These are phyloP conservation scores for Erigeron philadelphicus DNA, from an alignment of 140 eudicot species.

Conservation along the genomic window DNA sequence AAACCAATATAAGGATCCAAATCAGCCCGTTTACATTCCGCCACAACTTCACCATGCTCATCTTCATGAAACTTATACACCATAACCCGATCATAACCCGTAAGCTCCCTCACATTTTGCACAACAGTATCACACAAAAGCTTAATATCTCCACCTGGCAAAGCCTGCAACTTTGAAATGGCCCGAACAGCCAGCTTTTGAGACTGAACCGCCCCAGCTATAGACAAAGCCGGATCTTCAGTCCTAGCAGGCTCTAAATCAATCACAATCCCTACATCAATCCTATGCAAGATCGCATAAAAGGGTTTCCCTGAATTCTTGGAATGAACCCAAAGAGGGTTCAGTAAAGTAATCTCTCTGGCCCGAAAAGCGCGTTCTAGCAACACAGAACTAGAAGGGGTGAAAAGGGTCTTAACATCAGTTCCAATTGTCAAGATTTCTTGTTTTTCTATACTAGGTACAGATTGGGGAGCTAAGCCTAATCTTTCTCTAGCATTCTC, in stretches of 20 bases:
- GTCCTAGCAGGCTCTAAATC: conserved; percentile 79
- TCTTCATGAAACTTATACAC: conserved; percentile 90
- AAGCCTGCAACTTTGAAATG: conserved; percentile 65
- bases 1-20: conserved; percentile 80
- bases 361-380: conserved; percentile 68
- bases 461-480: conserved; percentile 61
- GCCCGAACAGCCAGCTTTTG: conserved; percentile 85
- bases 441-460: conserved; percentile 47
- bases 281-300: conserved; percentile 79
- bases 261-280: conserved; percentile 82
- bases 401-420: conserved; percentile 62
- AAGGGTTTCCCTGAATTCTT: conserved; percentile 69
- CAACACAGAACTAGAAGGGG: conserved; percentile 43
- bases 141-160: conserved; percentile 69
- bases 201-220: conserved; percentile 83
- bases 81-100: conserved; percentile 91
- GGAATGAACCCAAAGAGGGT: conserved; percentile 79
- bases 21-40: conserved; percentile 62
- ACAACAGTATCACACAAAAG: conserved; percentile 79
- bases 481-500: conserved; percentile 67
- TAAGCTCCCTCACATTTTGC: conserved; percentile 56
- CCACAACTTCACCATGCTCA: conserved; percentile 93
- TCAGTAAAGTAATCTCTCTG: conserved; percentile 50
- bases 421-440: conserved; percentile 52
- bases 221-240: conserved; percentile 72